Conservation (phyloP, 2,329 filamentous ascomycete genomes). For the Pezicula carpinea region DNA sequence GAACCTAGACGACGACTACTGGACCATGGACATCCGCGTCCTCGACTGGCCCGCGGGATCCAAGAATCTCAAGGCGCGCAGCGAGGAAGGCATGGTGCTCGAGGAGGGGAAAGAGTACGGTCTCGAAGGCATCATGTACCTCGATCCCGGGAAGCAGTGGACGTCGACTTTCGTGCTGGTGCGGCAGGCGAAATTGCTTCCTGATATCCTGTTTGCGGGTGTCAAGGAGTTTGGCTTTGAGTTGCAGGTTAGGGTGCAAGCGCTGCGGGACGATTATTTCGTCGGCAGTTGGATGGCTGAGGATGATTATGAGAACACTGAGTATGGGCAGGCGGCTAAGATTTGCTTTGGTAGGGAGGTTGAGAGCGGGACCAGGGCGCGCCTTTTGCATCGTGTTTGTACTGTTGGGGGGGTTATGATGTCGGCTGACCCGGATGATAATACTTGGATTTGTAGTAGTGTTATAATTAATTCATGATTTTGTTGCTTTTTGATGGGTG, state of each 20-base stretch:
- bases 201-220: not conserved
- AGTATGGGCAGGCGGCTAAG: slow-evolving; percentile 1
- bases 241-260: not conserved
- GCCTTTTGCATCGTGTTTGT: not conserved
- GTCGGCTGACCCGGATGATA: not conserved
- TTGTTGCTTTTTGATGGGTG: too few species aligned
- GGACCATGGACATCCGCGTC: not conserved
- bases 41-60: not conserved
- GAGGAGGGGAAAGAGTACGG: not conserved
- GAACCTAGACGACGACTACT: not conserved
- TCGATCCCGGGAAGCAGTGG: slow-evolving; percentile 1
- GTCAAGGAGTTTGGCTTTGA: not conserved
- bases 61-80: not conserved
- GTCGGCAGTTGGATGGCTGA: not conserved
- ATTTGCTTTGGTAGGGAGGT: not conserved
- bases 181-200: not conserved
- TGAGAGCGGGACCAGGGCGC: not conserved
- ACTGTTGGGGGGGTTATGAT: not conserved
- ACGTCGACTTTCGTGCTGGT: not conserved
- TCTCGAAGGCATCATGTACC: not conserved
- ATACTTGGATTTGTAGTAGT: not conserved
- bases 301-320: slow-evolving; percentile 1
- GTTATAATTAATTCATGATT: not conserved
- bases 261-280: not conserved
- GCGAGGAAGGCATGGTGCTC: not conserved